Evolutionary conservation across 306 rosid genomes (phyloP), one percentile per base, ranked within the genome.

Genomic region (Hippophae rhamnoides): DNA sequence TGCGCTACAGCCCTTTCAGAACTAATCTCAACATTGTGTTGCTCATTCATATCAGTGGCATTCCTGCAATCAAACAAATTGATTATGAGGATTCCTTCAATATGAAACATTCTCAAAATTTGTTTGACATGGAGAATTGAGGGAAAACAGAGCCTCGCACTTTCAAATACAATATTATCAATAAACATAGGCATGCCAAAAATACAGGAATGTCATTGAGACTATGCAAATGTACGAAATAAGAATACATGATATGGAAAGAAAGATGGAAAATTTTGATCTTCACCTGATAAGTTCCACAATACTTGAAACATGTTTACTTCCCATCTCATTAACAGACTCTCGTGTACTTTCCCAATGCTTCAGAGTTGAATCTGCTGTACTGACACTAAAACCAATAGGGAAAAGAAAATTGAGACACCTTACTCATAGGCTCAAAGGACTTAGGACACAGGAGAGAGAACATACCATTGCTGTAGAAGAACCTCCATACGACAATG

Each of bases 401-500:
- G 31, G 66, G 8, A 31, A 43, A 61, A 62, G 47, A 40, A 57
- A 13, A 43, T 11, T 25, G 54, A 41, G 41, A 72, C 6, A 71
- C 13, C 41, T 47, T 58, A 41, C 8, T 11, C 14, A 23, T 70
- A 6, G 69, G 12, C 47, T 41, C 59, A 27, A 7, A 27, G 54
- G 41, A 60, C 31, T 46, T 1, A 13, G 40, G 7, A 38, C 41
- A 50, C 5, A 4, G 38, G 38, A 31, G 38, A 49, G 31, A 12
- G 14, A 31, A 67, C 76, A 52, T 71, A 79, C 99, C 90, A 72
- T 57, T 89, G 86, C 69, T 89, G 90, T 63, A 89, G 62, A 57
- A 88, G 85, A 13, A 26, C 77, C 73, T 89, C 95, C 86, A 88
- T 78, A 13, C 89, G 94, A 58, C 97, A 88, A 77, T 93, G 97